Evolutionary conservation across 2,329 filamentous ascomycete species (phyloP).

Genomic region (Neoarthrinium moseri): DNA sequence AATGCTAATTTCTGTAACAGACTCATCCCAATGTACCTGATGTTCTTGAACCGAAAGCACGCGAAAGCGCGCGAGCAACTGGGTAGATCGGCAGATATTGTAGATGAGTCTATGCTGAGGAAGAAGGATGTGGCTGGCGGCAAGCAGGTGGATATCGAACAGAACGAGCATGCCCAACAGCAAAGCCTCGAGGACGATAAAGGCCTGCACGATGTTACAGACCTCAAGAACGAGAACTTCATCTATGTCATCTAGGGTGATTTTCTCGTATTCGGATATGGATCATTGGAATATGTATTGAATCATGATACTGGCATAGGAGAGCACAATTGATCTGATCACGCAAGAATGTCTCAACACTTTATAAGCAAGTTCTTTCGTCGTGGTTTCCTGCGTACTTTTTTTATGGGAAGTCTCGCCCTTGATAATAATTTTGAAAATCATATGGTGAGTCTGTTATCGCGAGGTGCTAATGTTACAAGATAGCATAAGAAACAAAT

Average conservation of each 20-base stretch:
- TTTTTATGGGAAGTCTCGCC: no score
- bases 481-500: no score
- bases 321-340: no score
- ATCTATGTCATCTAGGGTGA: constrained; percentile 36
- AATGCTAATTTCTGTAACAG: constrained; percentile 12
- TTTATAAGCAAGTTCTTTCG: no score
- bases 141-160: constrained; percentile 22
- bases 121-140: constrained; percentile 31
- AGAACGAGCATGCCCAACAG: constrained; percentile 29
- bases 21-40: constrained; percentile 34
- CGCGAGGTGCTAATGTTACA: no score
- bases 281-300: no score
- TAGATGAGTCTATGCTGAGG: constrained; percentile 39
- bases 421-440: no score
- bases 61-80: constrained; percentile 37
- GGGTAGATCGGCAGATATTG: constrained; percentile 49
- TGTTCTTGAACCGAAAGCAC: constrained; percentile 51
- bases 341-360: no score
- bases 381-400: no score
- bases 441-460: no score
- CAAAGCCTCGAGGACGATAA: constrained; percentile 37
- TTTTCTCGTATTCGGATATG: no score
- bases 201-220: constrained; percentile 60
- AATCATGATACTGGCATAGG: no score
- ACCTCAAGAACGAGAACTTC: constrained; percentile 67